phyloP scores from a whole-genome alignment of 2,329 filamentous ascomycete genomes.

The Paraphaeosphaeria sporulosa region DNA sequence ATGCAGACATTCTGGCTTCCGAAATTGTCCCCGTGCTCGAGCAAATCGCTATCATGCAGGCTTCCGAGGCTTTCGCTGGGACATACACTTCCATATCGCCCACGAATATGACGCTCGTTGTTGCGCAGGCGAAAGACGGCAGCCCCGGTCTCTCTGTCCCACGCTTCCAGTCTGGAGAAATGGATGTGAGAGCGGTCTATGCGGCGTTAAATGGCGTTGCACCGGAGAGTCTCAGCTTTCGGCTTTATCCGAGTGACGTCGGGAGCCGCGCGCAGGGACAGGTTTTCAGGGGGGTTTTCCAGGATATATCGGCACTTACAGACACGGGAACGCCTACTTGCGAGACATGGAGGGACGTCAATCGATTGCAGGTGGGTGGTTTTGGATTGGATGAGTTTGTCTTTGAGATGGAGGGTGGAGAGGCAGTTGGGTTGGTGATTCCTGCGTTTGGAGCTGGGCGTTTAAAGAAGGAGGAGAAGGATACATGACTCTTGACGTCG shows the following conservation, averaged over 20 bases:
- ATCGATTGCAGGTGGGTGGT: slow-evolving; percentile 13
- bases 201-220: slow-evolving; percentile 9
- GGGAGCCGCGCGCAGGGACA: neutral
- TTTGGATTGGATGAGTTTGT: slow-evolving; percentile 17
- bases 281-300: slow-evolving; percentile 17
- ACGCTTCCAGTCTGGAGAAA: neutral
- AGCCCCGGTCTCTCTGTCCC: slow-evolving; percentile 12
- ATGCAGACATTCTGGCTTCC: slow-evolving; percentile 18
- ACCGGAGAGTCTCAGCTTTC: slow-evolving; percentile 16
- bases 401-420: slow-evolving; percentile 13
- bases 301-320: slow-evolving; percentile 10
- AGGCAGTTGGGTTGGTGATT: slow-evolving; percentile 6
- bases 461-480: neutral
- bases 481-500: neutral
- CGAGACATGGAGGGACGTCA: slow-evolving; percentile 19
- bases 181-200: slow-evolving; percentile 13
- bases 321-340: slow-evolving; percentile 22
- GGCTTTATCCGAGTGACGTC: slow-evolving; percentile 17
- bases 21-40: slow-evolving; percentile 23
- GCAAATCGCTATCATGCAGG: slow-evolving; percentile 19
- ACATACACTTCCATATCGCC: neutral
- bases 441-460: slow-evolving; percentile 7
- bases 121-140: slow-evolving; percentile 9
- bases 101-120: slow-evolving; percentile 1
- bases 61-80: slow-evolving; percentile 21